Percentiles rank a stretch among this genome's conserved stretches.
Evolutionary conservation across 257 asterid genomes (phyloP).

Genomic region (Mentha longifolia): DNA sequence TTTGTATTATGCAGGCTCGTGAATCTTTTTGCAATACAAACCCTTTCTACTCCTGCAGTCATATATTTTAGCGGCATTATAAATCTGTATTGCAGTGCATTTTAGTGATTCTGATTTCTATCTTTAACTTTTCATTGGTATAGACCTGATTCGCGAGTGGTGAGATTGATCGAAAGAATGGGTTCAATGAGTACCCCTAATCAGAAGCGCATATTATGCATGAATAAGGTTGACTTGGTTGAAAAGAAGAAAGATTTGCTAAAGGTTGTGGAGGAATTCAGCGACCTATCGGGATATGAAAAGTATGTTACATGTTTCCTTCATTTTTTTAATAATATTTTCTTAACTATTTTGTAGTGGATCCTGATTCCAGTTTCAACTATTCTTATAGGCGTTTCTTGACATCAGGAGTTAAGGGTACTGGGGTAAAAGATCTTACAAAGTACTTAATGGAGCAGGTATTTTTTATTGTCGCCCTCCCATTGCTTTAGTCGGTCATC

Average conservation of each 20-base stretch:
- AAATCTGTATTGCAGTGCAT: conserved; percentile 12
- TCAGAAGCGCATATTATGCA: conserved; percentile 86
- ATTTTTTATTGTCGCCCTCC: conserved; percentile 21
- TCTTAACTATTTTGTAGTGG: conserved; percentile 15
- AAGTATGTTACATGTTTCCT: conserved; percentile 46
- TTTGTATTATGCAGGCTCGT: not conserved
- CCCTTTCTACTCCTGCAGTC: not conserved
- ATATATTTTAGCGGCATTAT: conserved; percentile 20
- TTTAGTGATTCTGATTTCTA: conserved; percentile 18
- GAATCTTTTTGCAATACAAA: conserved; percentile 3
- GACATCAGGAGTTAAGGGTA: conserved; percentile 92
- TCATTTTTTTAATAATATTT: not conserved
- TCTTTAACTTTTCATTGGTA: conserved; percentile 33
- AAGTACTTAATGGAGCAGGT: conserved; percentile 79
- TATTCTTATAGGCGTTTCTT: conserved; percentile 61
- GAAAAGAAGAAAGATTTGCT: conserved; percentile 73
- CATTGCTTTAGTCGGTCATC: conserved; percentile 9
- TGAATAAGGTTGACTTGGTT: conserved; percentile 90
- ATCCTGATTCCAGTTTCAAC: conserved; percentile 37
- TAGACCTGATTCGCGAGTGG: conserved; percentile 95
- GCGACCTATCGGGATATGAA: conserved; percentile 84
- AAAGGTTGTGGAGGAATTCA: conserved; percentile 75
- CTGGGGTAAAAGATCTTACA: conserved; percentile 80
- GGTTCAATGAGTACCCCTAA: conserved; percentile 62
- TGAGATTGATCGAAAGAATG: conserved; percentile 88